phyloP scores from a whole-genome alignment of 768 basidiomycete species.

The Kwoniella mangroviensis region DNA sequence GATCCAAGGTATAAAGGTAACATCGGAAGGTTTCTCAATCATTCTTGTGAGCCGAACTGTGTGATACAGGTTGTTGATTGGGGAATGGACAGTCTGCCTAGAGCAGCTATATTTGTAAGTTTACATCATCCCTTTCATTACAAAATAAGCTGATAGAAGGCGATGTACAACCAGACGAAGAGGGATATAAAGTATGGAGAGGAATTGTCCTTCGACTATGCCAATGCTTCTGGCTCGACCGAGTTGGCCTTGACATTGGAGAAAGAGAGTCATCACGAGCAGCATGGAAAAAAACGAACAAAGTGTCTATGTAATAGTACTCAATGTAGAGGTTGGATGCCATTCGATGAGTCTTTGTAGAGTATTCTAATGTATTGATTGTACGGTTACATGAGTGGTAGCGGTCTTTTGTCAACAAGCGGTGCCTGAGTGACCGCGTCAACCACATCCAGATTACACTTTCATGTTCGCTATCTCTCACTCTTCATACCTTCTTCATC shows the following conservation, averaged over 20 bases:
- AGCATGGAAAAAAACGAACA: slow-evolving; percentile 1
- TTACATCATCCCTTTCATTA: not conserved
- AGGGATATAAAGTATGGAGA: slow-evolving; percentile 44
- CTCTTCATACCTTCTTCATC: not conserved
- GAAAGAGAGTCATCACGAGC: not conserved
- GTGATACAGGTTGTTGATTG: slow-evolving; percentile 52
- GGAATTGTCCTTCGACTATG: slow-evolving; percentile 57
- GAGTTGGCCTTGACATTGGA: slow-evolving; percentile 1
- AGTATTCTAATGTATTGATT: not conserved
- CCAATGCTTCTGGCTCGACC: slow-evolving; percentile 41
- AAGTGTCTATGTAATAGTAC: slow-evolving; percentile 31
- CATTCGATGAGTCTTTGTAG: slow-evolving; percentile 35
- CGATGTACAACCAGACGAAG: slow-evolving; percentile 32
- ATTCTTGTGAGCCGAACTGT: slow-evolving; percentile 57
- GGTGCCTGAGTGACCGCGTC: not conserved
- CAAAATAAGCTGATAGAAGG: not conserved
- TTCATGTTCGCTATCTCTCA: not conserved
- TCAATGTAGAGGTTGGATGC: slow-evolving; percentile 48
- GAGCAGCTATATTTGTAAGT: slow-evolving; percentile 57
- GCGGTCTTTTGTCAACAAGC: not conserved
- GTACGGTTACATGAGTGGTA: too few species aligned
- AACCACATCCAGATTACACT: not conserved
- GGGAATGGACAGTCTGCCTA: slow-evolving; percentile 43
- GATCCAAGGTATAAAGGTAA: slow-evolving; percentile 54
- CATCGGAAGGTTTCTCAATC: slow-evolving; percentile 55